These are phyloP conservation scores for Zangia roseola DNA, from an alignment of 768 basidiomycete genomes.

Conservation along the genomic window DNA sequence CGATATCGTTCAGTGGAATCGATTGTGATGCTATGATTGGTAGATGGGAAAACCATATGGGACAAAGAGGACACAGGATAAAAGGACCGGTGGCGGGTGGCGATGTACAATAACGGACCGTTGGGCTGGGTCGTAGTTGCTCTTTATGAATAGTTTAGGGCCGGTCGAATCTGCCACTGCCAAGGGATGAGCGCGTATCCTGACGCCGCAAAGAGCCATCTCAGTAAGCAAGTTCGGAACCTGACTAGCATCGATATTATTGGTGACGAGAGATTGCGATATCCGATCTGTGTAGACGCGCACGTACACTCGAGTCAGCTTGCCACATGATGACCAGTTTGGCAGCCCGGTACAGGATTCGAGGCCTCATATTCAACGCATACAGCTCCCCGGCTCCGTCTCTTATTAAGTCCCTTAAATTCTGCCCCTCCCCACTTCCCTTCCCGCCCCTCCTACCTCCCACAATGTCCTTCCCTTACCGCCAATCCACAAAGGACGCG, in stretches of 20 bases:
- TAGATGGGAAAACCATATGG: conserved; percentile 8
- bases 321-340: conserved; percentile 38
- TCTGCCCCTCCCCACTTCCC: conserved; percentile 13
- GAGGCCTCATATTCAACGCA: conserved; percentile 8
- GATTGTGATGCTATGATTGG: conserved; percentile 56
- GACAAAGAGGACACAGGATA: conserved; percentile 25
- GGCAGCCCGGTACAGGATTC: conserved; percentile 32
- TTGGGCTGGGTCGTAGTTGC: conserved; percentile 10
- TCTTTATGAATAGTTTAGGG: conserved; percentile 13
- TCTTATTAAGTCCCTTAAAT: conserved; percentile 35
- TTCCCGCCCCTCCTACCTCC: conserved; percentile 29
- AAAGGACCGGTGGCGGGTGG: conserved; percentile 34
- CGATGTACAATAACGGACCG: conserved; percentile 30
- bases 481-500: conserved; percentile 31
- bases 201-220: conserved; percentile 18
- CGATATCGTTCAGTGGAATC: conserved; percentile 60
- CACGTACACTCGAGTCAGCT: conserved; percentile 37
- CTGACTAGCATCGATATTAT: too few relatives aligned
- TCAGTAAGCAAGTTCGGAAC: background rate
- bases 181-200: background rate
- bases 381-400: conserved; percentile 33
- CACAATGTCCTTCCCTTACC: conserved; percentile 44
- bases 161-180: conserved; percentile 17
- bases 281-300: conserved; percentile 16
- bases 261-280: conserved; percentile 16